A percentile compares a stretch with the other conserved stretches of the same genome.
Evolutionary conservation across 257 asterid species (phyloP).

Genomic region (Sherardia arvensis): DNA sequence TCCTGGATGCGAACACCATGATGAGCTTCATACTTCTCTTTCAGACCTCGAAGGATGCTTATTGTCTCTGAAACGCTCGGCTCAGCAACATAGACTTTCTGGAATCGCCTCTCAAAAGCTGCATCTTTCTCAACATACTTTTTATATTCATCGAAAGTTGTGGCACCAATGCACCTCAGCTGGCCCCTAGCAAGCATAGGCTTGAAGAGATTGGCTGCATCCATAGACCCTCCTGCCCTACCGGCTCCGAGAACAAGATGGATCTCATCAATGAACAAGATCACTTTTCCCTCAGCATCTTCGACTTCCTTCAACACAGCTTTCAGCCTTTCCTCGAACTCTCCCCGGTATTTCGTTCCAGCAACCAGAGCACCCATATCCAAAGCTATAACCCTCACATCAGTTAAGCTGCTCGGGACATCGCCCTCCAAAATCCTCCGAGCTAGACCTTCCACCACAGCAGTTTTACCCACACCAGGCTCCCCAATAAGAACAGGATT

Average conservation of each 20-base stretch:
- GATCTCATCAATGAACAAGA: constrained; percentile 31
- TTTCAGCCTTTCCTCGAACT: constrained; percentile 30
- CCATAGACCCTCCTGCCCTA: constrained; percentile 28
- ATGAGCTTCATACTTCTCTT: constrained; percentile 28
- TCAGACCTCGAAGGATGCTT: constrained; percentile 28
- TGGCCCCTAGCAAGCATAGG: constrained; percentile 33
- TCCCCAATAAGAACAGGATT: constrained; percentile 30
- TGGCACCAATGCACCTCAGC: constrained; percentile 32
- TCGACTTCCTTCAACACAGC: constrained; percentile 24
- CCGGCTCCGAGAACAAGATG: constrained; percentile 31
- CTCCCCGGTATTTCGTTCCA: constrained; percentile 29
- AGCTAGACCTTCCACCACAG: constrained; percentile 32
- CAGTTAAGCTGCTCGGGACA: constrained; percentile 21
- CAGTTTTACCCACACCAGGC: constrained; percentile 32
- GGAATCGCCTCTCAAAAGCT: constrained; percentile 34
- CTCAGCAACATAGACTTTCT: constrained; percentile 32
- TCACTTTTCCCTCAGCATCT: constrained; percentile 28
- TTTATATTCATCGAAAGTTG: constrained; percentile 26
- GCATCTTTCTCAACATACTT: constrained; percentile 33
- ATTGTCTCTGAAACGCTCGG: constrained; percentile 28
- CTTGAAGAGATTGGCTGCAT: constrained; percentile 31
- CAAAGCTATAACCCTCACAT: constrained; percentile 21
- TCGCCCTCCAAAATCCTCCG: constrained; percentile 23
- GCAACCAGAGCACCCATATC: constrained; percentile 36
- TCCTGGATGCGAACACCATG: constrained; percentile 30